phyloP scores from a whole-genome alignment of 208 protist genomes.

The Wallacemonas rigidus region DNA sequence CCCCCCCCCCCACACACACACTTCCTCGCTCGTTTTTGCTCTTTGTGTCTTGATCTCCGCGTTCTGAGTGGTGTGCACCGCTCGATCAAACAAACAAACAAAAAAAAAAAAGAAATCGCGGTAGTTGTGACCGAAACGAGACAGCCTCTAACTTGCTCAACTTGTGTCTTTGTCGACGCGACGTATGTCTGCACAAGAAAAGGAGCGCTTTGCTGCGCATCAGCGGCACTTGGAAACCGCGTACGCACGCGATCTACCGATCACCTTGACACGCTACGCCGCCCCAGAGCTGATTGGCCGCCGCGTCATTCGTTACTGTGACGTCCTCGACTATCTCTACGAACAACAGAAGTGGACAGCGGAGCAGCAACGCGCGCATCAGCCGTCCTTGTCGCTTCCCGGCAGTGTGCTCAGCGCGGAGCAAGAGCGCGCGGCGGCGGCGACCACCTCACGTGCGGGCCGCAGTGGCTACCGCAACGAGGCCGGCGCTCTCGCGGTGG shows the following conservation, averaged over 20 bases:
- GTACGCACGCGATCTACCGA: conserved; percentile 31
- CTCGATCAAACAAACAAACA: too few species aligned
- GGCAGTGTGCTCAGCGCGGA: conserved; percentile 5
- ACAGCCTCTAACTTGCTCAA: too few species aligned
- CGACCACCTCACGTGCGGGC: background rate
- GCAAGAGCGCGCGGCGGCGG: background rate
- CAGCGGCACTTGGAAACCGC: conserved; percentile 24
- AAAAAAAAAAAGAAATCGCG: too few species aligned
- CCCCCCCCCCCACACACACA: too few species aligned
- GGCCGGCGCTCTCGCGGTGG: conserved; percentile 1
- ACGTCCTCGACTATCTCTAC: conserved; percentile 22
- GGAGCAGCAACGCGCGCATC: conserved; percentile 6
- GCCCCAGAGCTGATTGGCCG: conserved; percentile 28
- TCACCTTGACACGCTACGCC: conserved; percentile 24
- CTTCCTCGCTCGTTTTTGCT: too few species aligned
- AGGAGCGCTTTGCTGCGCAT: background rate
- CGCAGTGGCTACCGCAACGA: conserved; percentile 5
- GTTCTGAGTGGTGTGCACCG: too few species aligned
- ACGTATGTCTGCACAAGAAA: background rate
- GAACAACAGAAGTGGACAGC: conserved; percentile 9
- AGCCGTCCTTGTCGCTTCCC: background rate
- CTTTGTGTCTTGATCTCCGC: too few species aligned
- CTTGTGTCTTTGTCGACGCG: background rate
- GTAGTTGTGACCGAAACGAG: too few species aligned
- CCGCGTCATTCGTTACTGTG: conserved; percentile 20